Evolutionary conservation across 768 basidiomycete species (phyloP), one percentile per base, ranked within the genome.

Genomic region (Arthromyces matolae): DNA sequence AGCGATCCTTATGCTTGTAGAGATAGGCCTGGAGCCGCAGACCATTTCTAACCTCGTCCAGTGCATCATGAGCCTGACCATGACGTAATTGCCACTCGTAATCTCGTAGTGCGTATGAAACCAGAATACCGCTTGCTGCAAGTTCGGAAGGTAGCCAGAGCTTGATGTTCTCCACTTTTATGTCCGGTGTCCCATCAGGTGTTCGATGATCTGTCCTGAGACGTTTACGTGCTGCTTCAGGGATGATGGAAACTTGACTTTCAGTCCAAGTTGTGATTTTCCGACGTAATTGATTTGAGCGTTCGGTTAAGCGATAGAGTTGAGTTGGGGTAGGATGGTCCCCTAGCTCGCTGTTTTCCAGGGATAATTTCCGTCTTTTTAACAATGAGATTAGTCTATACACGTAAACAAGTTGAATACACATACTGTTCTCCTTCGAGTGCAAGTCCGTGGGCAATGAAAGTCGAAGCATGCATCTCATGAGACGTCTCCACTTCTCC

Each of bases 251-350:
- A 7, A 8, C 9, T 13, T 42, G 29, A 7, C 6, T 20, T 1
- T 42, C 28, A 12, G 13, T 22, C 42, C 42, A 42, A 10, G 28
- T 10, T 1, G 29, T 12, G 6, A 42, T 42, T 31, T 32, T 42
- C 2, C 42, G 1, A 3, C 18, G 29, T 20, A 42, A 22, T 20
- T 5, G 8, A 32, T 42, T 42, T 20, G 42, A 39, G 8, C 37
- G 16, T 18, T 45, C 36, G 8, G 41, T 23, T 7, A 48, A n/a
- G 2, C 9, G n/a, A 3, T 42, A 39, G 10, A 45, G 36, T 19
- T 50, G 36, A 22, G 39, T 44, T n/a, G 19, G 16, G 19, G 43
- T 50, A 23, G 42, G 34, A 23, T 45, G 49, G 13, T 25, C 13
- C 13, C 36, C 25, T 12, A 50, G 36, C 14, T 32, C 42, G 22